Conservation (phyloP, 2,329 filamentous ascomycete species). For the Xylaria hypoxylon region DNA sequence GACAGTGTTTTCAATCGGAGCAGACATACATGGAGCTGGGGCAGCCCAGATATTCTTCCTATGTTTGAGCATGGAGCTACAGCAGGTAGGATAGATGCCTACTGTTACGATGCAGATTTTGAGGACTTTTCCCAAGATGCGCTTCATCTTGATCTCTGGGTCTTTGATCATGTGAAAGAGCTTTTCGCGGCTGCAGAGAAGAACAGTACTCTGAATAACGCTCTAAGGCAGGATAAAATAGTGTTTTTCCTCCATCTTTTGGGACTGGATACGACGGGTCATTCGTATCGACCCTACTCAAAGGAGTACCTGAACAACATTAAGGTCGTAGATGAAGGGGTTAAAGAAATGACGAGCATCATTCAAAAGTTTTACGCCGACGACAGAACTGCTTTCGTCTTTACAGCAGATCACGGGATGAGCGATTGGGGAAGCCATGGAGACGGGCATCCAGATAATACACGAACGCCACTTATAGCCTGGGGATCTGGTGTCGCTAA, state of each 20-base stretch:
- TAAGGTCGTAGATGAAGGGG: conserved; percentile 90
- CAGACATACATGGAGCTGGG: conserved; percentile 98
- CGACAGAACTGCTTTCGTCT: conserved; percentile 90
- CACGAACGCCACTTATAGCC: conserved; percentile 87
- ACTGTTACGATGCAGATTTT: conserved; percentile 82
- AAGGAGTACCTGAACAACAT: conserved; percentile 96
- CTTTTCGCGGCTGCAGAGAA: conserved; percentile 83
- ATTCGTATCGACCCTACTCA: conserved; percentile 89
- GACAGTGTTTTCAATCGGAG: conserved; percentile 99
- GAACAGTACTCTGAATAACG: conserved; percentile 79
- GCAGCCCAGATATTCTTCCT: conserved; percentile 93
- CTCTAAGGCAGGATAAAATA: conserved; percentile 82
- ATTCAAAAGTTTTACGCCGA: conserved; percentile 88
- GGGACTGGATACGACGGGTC: conserved; percentile 90
- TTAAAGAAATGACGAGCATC: conserved; percentile 83
- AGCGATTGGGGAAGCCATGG: conserved; percentile 99
- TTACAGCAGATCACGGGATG: conserved; percentile 99
- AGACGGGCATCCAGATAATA: conserved; percentile 97
- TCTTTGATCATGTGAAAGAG: conserved; percentile 92
- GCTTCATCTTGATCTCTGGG: conserved; percentile 87
- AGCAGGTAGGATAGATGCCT: conserved; percentile 87
- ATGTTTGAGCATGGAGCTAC: conserved; percentile 98
- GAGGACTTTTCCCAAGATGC: conserved; percentile 93
- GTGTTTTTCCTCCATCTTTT: conserved; percentile 97
- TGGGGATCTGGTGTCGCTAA: conserved; percentile 93